Base-by-base conservation (phyloP, 257 asterid species). In the Henckelia pumila region DNA sequence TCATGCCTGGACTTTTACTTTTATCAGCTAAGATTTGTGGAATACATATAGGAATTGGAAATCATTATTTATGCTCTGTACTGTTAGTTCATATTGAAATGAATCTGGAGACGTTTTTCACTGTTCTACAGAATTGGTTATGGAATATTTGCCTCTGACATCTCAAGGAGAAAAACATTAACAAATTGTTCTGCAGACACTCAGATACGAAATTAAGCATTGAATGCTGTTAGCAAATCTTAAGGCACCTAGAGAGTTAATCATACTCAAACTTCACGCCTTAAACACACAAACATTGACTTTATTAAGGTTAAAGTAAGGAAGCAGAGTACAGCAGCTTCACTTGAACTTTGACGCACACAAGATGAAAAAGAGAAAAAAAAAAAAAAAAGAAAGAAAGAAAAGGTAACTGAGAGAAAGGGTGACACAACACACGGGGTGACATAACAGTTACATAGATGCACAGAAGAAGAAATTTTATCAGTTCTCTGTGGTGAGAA, bases 311-410 rank as follows among this genome's bases (percentile, higher is more conserved):
- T 47, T 47, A 47, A 47, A 47, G 55, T 47, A 47, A 47, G 55
- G 55, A 47, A 47, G 55, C 55, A 47, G 55, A 47, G 21, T 47
- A 16, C 21, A 47, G 21, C 55, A 47, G 55, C 55, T 47, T 47
- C 55, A 77, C 86, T 77, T 78, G 67, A 72, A 73, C 78, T 47
- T 14, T 47, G 59, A 50, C 76, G 21, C 47, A 17, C n/a, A 53
- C n/a, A n/a, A n/a, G n/a, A n/a, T n/a, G n/a, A n/a, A n/a, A n/a
- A n/a, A n/a, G n/a, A n/a, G n/a, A n/a, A n/a, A n/a, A n/a, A 61
- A 57, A 61, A 30, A 37, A 19, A 44, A 55, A 50, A 63, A 20
- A 50, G 13, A 35, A 9, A 33, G 63, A 14, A 72, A 20, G 60
- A 21, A 66, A 6, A 24, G 61, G 52, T 14, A 47, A 47, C 55